phyloP scores from a whole-genome alignment of 371 early-diverging fungal species.

The Mycotypha africana region DNA sequence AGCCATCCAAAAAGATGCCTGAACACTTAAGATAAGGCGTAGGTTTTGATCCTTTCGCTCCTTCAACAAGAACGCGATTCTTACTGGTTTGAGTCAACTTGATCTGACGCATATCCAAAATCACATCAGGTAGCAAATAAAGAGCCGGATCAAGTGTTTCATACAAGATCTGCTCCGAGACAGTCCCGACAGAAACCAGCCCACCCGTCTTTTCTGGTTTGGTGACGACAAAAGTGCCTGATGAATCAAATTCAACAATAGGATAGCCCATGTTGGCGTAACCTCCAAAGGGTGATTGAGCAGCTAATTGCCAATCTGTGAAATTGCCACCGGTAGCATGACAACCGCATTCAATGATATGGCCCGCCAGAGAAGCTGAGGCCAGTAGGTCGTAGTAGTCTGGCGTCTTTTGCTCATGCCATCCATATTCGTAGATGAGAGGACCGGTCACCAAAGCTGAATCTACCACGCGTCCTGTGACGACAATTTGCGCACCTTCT shows the following conservation, averaged over 20 bases:
- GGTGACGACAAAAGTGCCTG: constrained; percentile 62
- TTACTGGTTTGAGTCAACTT: constrained; percentile 47
- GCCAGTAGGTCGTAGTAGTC: constrained; percentile 62
- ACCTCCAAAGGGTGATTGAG: constrained; percentile 54
- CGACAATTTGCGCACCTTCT: constrained; percentile 62
- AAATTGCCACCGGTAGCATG: constrained; percentile 77
- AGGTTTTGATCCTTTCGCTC: constrained; percentile 63
- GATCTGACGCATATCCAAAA: constrained; percentile 65
- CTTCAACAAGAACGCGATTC: constrained; percentile 60
- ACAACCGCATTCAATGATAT: constrained; percentile 75
- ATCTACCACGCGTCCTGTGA: constrained; percentile 74
- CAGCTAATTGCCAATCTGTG: constrained; percentile 67
- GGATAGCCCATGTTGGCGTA: constrained; percentile 75
- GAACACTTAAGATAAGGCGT: constrained; percentile 65
- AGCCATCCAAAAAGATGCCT: constrained; percentile 66
- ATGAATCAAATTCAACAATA: constrained; percentile 55
- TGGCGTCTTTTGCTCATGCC: constrained; percentile 13
- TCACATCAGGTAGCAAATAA: constrained; percentile 71
- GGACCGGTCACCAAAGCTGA: constrained; percentile 47
- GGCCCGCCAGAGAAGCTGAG: constrained; percentile 67
- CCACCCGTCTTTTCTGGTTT: constrained; percentile 71
- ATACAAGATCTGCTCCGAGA: constrained; percentile 68
- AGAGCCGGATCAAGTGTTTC: constrained; percentile 68
- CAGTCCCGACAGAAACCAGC: constrained; percentile 58
- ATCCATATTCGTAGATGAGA: constrained; percentile 18